Evolutionary conservation across 805 yeast species (phyloP).

Genomic region (Sungouiozyma intestinalis): DNA sequence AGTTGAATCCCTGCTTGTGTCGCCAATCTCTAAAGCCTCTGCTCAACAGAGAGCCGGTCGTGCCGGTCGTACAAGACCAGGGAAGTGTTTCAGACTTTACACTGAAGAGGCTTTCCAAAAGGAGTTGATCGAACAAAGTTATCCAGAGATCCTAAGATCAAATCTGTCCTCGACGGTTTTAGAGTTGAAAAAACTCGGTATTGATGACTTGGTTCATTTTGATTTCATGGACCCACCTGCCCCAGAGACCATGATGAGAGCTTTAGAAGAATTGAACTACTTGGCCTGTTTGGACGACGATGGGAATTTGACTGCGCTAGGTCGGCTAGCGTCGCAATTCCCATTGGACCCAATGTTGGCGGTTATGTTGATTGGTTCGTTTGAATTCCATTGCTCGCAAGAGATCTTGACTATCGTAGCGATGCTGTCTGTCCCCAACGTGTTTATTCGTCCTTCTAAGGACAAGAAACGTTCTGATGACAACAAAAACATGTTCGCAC

Average conservation of each 20-base stretch:
- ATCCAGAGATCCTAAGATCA: slow-evolving; percentile 89
- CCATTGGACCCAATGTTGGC: slow-evolving; percentile 95
- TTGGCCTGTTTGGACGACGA: slow-evolving; percentile 84
- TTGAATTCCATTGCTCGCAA: slow-evolving; percentile 76
- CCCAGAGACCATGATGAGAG: slow-evolving; percentile 99
- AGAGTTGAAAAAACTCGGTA: slow-evolving; percentile 86
- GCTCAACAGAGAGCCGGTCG: slow-evolving; percentile 99
- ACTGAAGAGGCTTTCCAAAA: slow-evolving; percentile 94
- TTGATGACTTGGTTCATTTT: slow-evolving; percentile 92
- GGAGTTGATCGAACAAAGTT: slow-evolving; percentile 88
- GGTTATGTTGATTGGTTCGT: slow-evolving; percentile 80
- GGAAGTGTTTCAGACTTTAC: slow-evolving; percentile 91
- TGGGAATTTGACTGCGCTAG: slow-evolving; percentile 81
- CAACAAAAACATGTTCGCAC: slow-evolving; percentile 76
- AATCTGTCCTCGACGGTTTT: slow-evolving; percentile 86
- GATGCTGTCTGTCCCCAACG: slow-evolving; percentile 82
- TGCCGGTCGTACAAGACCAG: slow-evolving; percentile 99
- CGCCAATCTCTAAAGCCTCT: slow-evolving; percentile 94
- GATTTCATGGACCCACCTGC: slow-evolving; percentile 99
- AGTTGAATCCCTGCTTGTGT: slow-evolving; percentile 86
- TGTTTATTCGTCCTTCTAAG: slow-evolving; percentile 85
- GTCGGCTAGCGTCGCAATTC: slow-evolving; percentile 83
- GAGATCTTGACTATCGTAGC: slow-evolving; percentile 86
- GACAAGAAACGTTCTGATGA: slow-evolving; percentile 89
- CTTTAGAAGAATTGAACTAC: slow-evolving; percentile 88